phyloP scores from a whole-genome alignment of 257 asterid species.

The Cinchona pubescens region DNA sequence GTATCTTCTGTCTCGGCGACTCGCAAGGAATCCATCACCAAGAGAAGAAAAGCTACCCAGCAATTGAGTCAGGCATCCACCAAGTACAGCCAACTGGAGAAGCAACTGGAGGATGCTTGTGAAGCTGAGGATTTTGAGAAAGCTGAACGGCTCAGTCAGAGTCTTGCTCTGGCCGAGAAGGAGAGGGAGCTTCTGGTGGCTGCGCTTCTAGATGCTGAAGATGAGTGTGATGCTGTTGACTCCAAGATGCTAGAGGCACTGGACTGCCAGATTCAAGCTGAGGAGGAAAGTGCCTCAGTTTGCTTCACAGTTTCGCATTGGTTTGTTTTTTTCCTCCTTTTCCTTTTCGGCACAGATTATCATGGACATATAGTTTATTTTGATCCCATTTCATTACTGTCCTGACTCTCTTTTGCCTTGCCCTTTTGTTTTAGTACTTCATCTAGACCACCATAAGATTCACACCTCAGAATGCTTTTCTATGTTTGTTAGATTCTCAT shows the following conservation, averaged over 20 bases:
- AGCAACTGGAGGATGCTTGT: constrained; percentile 43
- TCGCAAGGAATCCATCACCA: constrained; percentile 35
- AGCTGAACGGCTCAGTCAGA: constrained; percentile 42
- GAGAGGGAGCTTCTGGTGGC: constrained; percentile 27
- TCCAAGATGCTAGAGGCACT: constrained; percentile 35
- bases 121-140: constrained; percentile 50
- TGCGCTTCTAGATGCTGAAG: constrained; percentile 35
- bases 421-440: not conserved
- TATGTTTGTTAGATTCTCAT: no score
- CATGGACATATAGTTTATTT: no score
- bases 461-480: not conserved
- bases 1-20: constrained; percentile 29
- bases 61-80: constrained; percentile 31
- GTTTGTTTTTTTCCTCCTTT: constrained; percentile 22
- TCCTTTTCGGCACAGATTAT: no score
- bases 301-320: constrained; percentile 33
- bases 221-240: constrained; percentile 31
- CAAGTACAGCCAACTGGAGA: constrained; percentile 34
- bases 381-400: not conserved
- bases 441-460: not conserved
- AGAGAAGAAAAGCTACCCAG: constrained; percentile 36
- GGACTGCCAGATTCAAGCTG: constrained; percentile 33
- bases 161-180: constrained; percentile 39
- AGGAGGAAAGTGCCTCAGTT: constrained; percentile 44
- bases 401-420: not conserved